Percentiles rank a stretch among this genome's conserved stretches.
Conservation (phyloP, 495 filamentous ascomycete species). For the Chlorociboria aeruginascens region DNA sequence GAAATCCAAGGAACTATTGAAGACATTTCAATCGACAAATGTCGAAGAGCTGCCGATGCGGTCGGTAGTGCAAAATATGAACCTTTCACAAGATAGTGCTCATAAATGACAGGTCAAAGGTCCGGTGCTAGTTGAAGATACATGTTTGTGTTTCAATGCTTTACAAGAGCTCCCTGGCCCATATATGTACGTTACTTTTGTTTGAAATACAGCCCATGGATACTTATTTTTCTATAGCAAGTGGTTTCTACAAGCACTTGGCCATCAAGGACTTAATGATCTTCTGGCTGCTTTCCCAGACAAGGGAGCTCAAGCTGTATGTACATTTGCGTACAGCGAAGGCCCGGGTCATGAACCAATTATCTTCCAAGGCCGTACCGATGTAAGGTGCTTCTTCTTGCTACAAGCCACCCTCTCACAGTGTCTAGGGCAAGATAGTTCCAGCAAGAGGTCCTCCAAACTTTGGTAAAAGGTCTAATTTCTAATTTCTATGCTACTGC, state of each 20-base stretch:
- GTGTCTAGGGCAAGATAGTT: constrained; percentile 55
- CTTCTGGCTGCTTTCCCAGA: constrained; percentile 82
- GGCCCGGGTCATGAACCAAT: constrained; percentile 76
- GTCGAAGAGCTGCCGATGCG: constrained; percentile 57
- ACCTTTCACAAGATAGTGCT: neutral
- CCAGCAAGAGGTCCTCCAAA: constrained; percentile 57
- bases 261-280: constrained; percentile 77
- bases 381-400: constrained; percentile 21
- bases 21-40: constrained; percentile 83
- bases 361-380: constrained; percentile 83
- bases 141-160: constrained; percentile 83
- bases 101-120: constrained; percentile 50
- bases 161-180: constrained; percentile 85
- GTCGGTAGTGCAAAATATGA: constrained; percentile 26
- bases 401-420: constrained; percentile 21
- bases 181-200: constrained; percentile 61
- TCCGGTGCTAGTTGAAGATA: constrained; percentile 92
- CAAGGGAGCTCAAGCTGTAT: constrained; percentile 83
- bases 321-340: constrained; percentile 85
- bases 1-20: constrained; percentile 92
- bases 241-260: constrained; percentile 77
- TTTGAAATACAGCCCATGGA: neutral
- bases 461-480: constrained; percentile 51
- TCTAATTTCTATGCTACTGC: neutral
- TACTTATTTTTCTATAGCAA: constrained; percentile 45